Evolutionary conservation across 176 grass and related monocot species (phyloP).

Genomic region (Rhynchospora pubera): DNA sequence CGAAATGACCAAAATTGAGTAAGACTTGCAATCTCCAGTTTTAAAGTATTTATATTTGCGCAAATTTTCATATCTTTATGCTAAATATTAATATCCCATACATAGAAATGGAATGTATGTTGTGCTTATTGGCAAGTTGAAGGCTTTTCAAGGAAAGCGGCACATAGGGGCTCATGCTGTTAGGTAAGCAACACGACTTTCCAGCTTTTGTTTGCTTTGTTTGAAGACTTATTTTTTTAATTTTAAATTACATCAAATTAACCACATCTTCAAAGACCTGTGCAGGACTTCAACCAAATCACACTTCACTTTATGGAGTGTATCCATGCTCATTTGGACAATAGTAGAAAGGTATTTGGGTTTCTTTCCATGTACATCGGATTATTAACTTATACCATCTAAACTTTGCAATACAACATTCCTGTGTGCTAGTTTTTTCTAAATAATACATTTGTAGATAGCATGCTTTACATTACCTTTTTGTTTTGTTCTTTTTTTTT

Average conservation of each 20-base stretch:
- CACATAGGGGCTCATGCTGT: constrained; percentile 64
- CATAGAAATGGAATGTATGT: constrained; percentile 70
- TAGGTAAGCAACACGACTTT: constrained; percentile 42
- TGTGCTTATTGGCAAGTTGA: constrained; percentile 64
- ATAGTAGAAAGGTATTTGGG: constrained; percentile 55
- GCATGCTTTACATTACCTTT: too few relatives aligned
- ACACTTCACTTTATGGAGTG: constrained; percentile 83
- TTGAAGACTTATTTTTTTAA: constrained; percentile 1
- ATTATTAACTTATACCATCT: background rate
- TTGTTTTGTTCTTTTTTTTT: too few relatives aligned
- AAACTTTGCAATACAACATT: background rate
- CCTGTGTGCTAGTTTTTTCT: background rate
- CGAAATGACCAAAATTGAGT: constrained; percentile 66
- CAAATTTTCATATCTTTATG: constrained; percentile 1
- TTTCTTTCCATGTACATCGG: constrained; percentile 1
- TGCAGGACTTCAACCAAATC: constrained; percentile 74
- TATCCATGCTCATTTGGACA: constrained; percentile 77
- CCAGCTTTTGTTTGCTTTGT: background rate
- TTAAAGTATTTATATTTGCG: background rate
- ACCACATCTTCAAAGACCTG: constrained; percentile 40
- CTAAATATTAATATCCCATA: constrained; percentile 7
- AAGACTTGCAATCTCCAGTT: constrained; percentile 18
- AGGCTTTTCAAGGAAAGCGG: constrained; percentile 84
- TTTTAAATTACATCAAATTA: constrained; percentile 14
- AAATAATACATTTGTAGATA: background rate